phyloP scores from a whole-genome alignment of 2,329 filamentous ascomycete species.

The Didymella glomerata region DNA sequence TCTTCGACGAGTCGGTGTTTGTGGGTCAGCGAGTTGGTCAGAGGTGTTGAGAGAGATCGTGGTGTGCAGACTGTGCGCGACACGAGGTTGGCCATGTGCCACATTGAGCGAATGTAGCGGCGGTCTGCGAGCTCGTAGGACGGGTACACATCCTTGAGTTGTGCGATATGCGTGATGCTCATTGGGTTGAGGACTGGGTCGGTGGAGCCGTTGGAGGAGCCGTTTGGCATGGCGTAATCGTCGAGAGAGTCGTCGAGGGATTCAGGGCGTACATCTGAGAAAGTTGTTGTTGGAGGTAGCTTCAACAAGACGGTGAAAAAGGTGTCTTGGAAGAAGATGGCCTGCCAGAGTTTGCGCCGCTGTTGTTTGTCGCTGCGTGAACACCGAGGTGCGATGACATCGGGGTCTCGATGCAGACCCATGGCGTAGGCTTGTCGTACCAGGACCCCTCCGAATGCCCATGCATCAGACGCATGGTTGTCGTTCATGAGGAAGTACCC shows the following conservation, averaged over 20 bases:
- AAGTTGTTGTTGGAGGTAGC: slow-evolving; percentile 78
- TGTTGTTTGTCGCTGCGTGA: slow-evolving; percentile 78
- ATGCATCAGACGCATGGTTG: slow-evolving; percentile 83
- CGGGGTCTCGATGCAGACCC: slow-evolving; percentile 80
- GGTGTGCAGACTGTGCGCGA: slow-evolving; percentile 80
- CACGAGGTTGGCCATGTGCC: slow-evolving; percentile 80
- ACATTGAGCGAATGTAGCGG: slow-evolving; percentile 75
- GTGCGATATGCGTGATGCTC: slow-evolving; percentile 61
- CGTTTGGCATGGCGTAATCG: slow-evolving; percentile 70
- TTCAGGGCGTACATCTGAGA: slow-evolving; percentile 80
- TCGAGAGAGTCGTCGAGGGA: slow-evolving; percentile 73
- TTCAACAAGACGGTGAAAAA: slow-evolving; percentile 81
- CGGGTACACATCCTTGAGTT: slow-evolving; percentile 49
- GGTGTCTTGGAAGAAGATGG: slow-evolving; percentile 80
- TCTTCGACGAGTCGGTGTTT: slow-evolving; percentile 74
- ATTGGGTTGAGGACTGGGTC: slow-evolving; percentile 59
- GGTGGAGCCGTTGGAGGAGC: slow-evolving; percentile 49
- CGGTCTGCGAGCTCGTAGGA: slow-evolving; percentile 51
- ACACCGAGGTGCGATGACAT: slow-evolving; percentile 72
- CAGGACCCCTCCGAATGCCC: slow-evolving; percentile 80
- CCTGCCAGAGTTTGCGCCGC: slow-evolving; percentile 82
- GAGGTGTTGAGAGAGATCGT: slow-evolving; percentile 75
- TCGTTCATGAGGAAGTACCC: slow-evolving; percentile 87
- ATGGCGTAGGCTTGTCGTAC: slow-evolving; percentile 83
- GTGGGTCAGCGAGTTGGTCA: slow-evolving; percentile 72